Evolutionary conservation across 176 grass and related monocot species (phyloP), one percentile per base, ranked within the genome.

Genomic region (Rhynchospora pubera): DNA sequence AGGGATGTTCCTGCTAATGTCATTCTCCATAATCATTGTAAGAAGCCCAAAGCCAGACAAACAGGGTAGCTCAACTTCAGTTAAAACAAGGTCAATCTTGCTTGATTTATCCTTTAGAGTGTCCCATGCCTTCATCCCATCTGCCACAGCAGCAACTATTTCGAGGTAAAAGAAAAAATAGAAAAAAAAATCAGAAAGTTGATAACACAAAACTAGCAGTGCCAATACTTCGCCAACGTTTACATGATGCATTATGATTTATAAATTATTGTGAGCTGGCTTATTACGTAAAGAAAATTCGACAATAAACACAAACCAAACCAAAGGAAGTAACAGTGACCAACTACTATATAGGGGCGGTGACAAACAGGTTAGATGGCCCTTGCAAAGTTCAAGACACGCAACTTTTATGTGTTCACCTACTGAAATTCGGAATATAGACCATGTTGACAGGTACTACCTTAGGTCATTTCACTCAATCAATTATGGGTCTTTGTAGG

Each of bases 21-120:
- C 89, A 74, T 99, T 93, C 68, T 96, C 97, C 97, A 99, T 91
- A 85, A 99, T 99, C n/a, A 92, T 91, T 28, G 91, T 87, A 75
- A 99, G 91, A 39, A 99, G 86, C 11, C 94, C 86, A 82, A 99
- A 96, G 26, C 97, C 97, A 47, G 97, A 96, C 86, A 99, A 91
- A 43, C 43, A 80, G 63, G 97, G 97, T 76, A 99, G 89, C 14
- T 99, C 97, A 11, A 99, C 97, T 89, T 99, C 97, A 28, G 91
- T 93, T 51, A 99, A 88, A 57, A 99, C 93, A 79, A 99, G 97
- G 67, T 99, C 93, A 46, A 99, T 80, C 45, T 86, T 93, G 82
- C 87, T 90, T 15, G 91, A 94, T 89, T 96, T 96, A 50, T 96
- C 93, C 80, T 93, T 96, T 22, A 99, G 60, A 76, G 85, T 87